Percentiles rank a stretch among this genome's conserved stretches.
These are phyloP conservation scores for Monosporascus sp. DNA, from an alignment of 2,329 filamentous ascomycete genomes.

Conservation along the genomic window DNA sequence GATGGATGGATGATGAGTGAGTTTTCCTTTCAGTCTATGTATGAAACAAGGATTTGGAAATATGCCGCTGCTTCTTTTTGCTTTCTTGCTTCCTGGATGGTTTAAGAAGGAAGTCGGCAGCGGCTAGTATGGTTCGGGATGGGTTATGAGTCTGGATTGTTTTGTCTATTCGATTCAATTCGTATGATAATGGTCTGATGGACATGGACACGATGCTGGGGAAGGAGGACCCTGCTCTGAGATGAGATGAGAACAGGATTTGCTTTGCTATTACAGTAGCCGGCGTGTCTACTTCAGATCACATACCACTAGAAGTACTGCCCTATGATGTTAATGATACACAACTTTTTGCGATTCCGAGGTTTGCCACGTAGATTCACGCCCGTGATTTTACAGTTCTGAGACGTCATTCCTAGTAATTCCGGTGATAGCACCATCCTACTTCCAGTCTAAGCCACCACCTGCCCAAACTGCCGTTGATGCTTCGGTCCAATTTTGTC, in stretches of 20 bases:
- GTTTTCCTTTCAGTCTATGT: neutral
- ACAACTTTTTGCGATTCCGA: neutral
- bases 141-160: too few species aligned
- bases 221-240: neutral
- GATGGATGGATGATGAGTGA: constrained; percentile 1
- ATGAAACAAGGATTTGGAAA: too few species aligned
- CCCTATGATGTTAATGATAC: constrained; percentile 1
- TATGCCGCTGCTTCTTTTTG: too few species aligned
- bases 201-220: neutral
- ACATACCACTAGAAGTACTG: neutral
- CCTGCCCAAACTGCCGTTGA: constrained; percentile 3
- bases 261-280: constrained; percentile 2
- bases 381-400: neutral
- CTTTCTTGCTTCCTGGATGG: too few species aligned
- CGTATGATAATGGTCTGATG: too few species aligned
- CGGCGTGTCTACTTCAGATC: too few species aligned
- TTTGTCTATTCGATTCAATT: too few species aligned
- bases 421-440: neutral
- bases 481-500: constrained; percentile 52
- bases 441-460: neutral
- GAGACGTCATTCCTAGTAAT: neutral
- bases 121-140: too few species aligned
- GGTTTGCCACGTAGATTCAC: too few species aligned
- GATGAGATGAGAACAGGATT: constrained; percentile 1
- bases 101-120: too few species aligned